Conservation (phyloP, 768 basidiomycete genomes). For the Tricholoma furcatifolium region DNA sequence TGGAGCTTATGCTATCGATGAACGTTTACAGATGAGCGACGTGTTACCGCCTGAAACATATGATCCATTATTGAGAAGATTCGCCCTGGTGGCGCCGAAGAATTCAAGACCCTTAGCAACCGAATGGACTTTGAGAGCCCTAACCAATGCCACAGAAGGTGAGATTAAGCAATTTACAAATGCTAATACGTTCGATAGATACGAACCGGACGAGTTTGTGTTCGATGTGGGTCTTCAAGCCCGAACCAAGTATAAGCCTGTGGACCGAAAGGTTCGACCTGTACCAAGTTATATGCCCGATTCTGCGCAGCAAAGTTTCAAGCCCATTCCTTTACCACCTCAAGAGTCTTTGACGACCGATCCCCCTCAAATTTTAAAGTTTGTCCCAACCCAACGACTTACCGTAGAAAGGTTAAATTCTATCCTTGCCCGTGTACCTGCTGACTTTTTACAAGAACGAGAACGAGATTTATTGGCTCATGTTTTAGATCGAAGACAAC, state of each 20-base stretch:
- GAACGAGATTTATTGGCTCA: conserved; percentile 20
- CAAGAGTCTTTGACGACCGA: conserved; percentile 4
- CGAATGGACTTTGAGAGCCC: conserved; percentile 11
- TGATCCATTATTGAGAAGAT: conserved; percentile 5
- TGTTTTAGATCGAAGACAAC: conserved; percentile 10
- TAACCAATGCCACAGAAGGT: background rate
- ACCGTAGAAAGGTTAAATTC: conserved; percentile 15
- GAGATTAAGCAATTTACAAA: no score
- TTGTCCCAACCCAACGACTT: conserved; percentile 6
- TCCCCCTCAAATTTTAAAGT: background rate
- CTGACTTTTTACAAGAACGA: background rate
- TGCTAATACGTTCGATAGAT: background rate
- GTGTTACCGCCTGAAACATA: conserved; percentile 15
- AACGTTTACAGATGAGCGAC: conserved; percentile 5
- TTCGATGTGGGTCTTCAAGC: background rate
- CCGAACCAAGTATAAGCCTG: conserved; percentile 20
- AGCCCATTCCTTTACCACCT: conserved; percentile 15
- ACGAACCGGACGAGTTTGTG: background rate
- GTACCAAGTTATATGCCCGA: conserved; percentile 24
- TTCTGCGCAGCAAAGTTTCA: conserved; percentile 13
- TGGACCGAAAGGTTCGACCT: no score
- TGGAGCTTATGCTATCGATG: background rate
- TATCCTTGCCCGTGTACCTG: conserved; percentile 9
- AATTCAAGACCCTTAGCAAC: background rate
- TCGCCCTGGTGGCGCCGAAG: conserved; percentile 1